These are phyloP conservation scores for Musa balbisiana DNA, from an alignment of 202 grass and related monocot species.

Conservation along the genomic window DNA sequence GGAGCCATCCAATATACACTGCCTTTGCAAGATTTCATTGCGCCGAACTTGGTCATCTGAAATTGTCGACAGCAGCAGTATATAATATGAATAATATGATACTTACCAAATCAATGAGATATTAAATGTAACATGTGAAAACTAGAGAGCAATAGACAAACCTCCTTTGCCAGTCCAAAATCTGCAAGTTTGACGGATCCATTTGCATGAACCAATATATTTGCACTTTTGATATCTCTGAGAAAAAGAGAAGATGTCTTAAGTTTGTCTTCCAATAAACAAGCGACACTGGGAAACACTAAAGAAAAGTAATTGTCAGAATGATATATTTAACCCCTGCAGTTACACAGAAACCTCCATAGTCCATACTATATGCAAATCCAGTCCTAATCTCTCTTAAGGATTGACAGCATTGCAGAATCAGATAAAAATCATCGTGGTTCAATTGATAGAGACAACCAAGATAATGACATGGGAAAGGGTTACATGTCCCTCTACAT, in stretches of 20 bases:
- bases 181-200: constrained; percentile 95
- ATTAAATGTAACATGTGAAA: constrained; percentile 19
- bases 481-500: too few relatives aligned
- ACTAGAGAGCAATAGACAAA: constrained; percentile 7
- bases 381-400: background rate
- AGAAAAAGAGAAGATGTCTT: constrained; percentile 2
- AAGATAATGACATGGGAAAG: too few relatives aligned
- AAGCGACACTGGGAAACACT: background rate
- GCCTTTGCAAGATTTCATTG: constrained; percentile 88
- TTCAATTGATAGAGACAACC: background rate
- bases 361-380: background rate
- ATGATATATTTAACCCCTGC: background rate
- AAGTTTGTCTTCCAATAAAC: background rate
- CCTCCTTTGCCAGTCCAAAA: constrained; percentile 96
- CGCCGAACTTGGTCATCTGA: constrained; percentile 65
- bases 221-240: constrained; percentile 97
- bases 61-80: constrained; percentile 22
- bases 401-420: background rate
- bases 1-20: constrained; percentile 98
- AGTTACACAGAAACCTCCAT: background rate
- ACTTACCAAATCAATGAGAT: background rate
- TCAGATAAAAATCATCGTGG: background rate
- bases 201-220: constrained; percentile 91
- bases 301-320: background rate
- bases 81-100: constrained; percentile 15